These are phyloP conservation scores for Helicosporidium sp. DNA, from an alignment of 139 green algal genomes.

Conservation along the genomic window DNA sequence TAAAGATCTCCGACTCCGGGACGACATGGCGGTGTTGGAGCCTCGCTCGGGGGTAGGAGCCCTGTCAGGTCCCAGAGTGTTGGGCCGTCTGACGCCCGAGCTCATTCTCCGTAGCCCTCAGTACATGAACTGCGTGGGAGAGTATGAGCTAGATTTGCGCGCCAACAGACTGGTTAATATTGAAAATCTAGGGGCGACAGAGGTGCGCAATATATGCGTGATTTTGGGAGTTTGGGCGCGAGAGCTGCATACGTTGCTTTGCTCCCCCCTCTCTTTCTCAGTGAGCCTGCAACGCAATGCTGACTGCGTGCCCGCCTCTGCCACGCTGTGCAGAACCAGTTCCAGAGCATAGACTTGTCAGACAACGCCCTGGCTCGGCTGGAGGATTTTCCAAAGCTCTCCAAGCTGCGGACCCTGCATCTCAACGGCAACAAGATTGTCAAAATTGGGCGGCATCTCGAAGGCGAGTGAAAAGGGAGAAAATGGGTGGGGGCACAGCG, in stretches of 20 bases:
- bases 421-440: constrained; percentile 84
- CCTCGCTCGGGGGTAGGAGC: background rate
- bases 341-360: constrained; percentile 88
- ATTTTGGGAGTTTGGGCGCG: too few relatives aligned
- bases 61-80: constrained; percentile 16
- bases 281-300: too few relatives aligned
- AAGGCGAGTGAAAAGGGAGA: constrained; percentile 26
- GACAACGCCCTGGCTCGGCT: constrained; percentile 89
- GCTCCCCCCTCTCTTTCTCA: too few relatives aligned
- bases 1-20: too few relatives aligned
- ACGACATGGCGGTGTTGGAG: too few relatives aligned
- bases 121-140: constrained; percentile 64
- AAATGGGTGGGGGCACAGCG: background rate
- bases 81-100: constrained; percentile 66
- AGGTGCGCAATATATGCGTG: too few relatives aligned
- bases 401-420: constrained; percentile 56
- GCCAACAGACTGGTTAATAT: constrained; percentile 67
- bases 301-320: too few relatives aligned
- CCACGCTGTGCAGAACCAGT: constrained; percentile 76
- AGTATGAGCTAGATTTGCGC: constrained; percentile 76
- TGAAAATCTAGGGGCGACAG: constrained; percentile 82
- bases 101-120: constrained; percentile 63
- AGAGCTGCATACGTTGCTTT: too few relatives aligned
- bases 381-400: constrained; percentile 82
- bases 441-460: constrained; percentile 45